Percentiles rank a stretch among this genome's conserved stretches.
These are phyloP conservation scores for Apiospora malaysiana DNA, from an alignment of 2,329 filamentous ascomycete genomes.

Conservation along the genomic window DNA sequence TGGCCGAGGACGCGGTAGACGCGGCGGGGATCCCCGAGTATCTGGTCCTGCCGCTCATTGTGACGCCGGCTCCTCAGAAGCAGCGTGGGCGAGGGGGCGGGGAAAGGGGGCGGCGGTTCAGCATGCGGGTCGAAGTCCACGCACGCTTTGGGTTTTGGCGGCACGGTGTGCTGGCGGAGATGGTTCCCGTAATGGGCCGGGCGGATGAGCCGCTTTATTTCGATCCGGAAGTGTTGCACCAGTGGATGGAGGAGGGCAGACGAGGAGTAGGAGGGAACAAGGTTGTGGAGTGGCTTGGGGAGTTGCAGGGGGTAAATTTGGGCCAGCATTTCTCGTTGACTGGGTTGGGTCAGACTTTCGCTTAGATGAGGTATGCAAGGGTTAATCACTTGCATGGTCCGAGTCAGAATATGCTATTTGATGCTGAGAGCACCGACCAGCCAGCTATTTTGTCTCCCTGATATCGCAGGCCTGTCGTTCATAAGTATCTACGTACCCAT, in stretches of 20 bases:
- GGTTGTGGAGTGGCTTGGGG: not conserved
- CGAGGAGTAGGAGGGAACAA: not conserved
- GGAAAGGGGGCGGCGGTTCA: not conserved
- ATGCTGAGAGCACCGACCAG: no score
- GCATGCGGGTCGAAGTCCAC: not conserved
- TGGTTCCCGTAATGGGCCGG: not conserved
- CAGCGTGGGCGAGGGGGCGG: not conserved
- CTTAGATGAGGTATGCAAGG: not conserved
- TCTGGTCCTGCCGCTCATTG: not conserved
- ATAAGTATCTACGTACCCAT: no score
- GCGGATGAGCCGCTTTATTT: not conserved
- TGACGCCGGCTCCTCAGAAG: not conserved
- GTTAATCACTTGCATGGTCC: no score
- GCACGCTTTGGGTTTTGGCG: conserved; percentile 2
- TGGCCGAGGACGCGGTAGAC: not conserved
- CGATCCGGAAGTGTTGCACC: not conserved
- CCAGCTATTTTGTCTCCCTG: no score
- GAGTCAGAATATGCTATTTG: no score
- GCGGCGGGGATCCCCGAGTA: not conserved
- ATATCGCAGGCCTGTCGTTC: no score
- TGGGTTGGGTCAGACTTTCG: not conserved
- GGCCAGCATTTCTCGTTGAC: not conserved
- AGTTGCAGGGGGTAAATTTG: not conserved
- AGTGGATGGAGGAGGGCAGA: not conserved
- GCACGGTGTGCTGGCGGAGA: not conserved